Conservation (phyloP, 2,329 filamentous ascomycete genomes). For the Neonectria coccinea region DNA sequence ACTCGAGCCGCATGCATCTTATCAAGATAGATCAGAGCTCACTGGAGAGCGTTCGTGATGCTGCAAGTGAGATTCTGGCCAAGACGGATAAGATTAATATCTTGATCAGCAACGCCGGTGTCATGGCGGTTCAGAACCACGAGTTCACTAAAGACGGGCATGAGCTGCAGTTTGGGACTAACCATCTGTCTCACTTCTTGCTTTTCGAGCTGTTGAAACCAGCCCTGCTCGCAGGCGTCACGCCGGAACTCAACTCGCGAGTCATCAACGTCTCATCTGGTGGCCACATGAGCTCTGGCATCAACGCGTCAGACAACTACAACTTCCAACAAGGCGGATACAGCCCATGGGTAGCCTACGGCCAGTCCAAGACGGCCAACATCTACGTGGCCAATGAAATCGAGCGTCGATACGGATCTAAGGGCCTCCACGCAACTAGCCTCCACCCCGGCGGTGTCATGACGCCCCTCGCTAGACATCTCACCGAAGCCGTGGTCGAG, state of each 20-base stretch:
- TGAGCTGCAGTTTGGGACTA: constrained; percentile 33
- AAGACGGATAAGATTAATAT: constrained; percentile 24
- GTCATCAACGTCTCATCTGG: constrained; percentile 4
- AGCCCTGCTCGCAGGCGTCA: background rate
- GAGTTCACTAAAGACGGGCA: constrained; percentile 24
- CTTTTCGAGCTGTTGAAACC: constrained; percentile 25
- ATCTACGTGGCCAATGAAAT: constrained; percentile 54
- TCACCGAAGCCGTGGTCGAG: background rate
- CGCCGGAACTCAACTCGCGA: constrained; percentile 2
- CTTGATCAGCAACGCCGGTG: constrained; percentile 42
- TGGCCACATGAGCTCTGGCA: background rate
- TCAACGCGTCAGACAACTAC: constrained; percentile 19
- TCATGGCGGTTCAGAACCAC: constrained; percentile 28
- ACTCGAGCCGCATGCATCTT: constrained; percentile 2
- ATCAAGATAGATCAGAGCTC: constrained; percentile 8
- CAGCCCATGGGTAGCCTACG: constrained; percentile 53
- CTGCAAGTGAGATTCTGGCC: background rate
- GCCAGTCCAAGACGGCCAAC: constrained; percentile 53
- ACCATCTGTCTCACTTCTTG: constrained; percentile 21
- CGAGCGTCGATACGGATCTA: constrained; percentile 4
- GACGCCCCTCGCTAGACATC: constrained; percentile 18
- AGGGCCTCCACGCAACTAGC: constrained; percentile 50
- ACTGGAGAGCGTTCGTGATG: background rate
- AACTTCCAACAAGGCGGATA: constrained; percentile 32
- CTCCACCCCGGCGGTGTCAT: constrained; percentile 48